Base-by-base conservation (phyloP, 495 filamentous ascomycete genomes). In the Ramalina intermedia region DNA sequence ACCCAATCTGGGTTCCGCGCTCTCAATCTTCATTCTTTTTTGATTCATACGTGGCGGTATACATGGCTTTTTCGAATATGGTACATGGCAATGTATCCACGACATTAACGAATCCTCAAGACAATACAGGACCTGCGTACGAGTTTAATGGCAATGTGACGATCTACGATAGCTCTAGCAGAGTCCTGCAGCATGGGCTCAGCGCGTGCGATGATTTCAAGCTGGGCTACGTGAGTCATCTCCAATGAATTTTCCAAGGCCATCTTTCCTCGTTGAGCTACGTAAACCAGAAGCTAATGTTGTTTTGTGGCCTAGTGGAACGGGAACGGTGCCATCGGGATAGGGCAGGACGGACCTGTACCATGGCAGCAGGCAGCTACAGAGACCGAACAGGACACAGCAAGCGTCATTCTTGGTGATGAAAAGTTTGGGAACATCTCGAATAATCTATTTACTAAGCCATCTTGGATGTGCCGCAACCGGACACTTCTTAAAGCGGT, bases 391-490 rank as follows among this genome's bases (percentile, higher is more conserved):
- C 27, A 23, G 17, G 39, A n/a, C 23, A 23, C 23, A 23, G 2
- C 23, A 18, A 9, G 39, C 39, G 7, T 8, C 8, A n/a, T 1
- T 23, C 9, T n/a, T 18, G 39, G 39, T 1, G 39, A 41, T 13
- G 1, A 41, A 14, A 41, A 18, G 1, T 12, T 41, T 3, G 3
- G 1, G 14, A 23, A 27, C 29, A 47, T 50, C 1, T 24, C 38
- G 12, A 50, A 50, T n/a, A 23, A 45, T 17, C 18, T 54, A 3
- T 46, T 51, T 14, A 35, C 29, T 2, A 41, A 55, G 21, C 42
- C 52, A 12, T 26, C 37, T 11, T 54, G 43, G 23, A 50, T 51
- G 51, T 57, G 55, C 43, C 51, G 55, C 18, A 57, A 57, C 37
- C n/a, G 40, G 18, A 55, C 52, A 1, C 47, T 57, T 0, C 11